Base-by-base conservation (phyloP, 495 filamentous ascomycete genomes). In the Penicillium canariense region DNA sequence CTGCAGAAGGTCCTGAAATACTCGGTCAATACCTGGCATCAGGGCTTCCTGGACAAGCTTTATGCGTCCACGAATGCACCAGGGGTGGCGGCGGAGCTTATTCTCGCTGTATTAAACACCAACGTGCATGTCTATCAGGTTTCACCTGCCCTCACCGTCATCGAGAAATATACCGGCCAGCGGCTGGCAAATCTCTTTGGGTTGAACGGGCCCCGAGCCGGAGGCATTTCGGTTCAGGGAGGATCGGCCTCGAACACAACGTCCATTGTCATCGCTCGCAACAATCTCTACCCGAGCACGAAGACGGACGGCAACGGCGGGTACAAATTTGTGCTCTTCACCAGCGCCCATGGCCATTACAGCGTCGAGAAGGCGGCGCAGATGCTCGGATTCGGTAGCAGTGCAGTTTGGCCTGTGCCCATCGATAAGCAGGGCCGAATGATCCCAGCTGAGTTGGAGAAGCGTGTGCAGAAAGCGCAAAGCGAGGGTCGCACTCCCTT, bases 11-110 rank as follows among this genome's bases (percentile, higher is more conserved):
- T 95, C 28, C 76, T 96, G 48, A 77, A 81, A 48, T 89, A 94
- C 74, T 88, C 84, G 44, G 93, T 96, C 61, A 97, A 97, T 70
- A 97, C 93, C 28, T 97, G 93, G 92, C 87, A 93, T 68, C 90
- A 92, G 64, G 94, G 92, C 7, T 96, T 98, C 72, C 70, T 97
- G 67, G 90, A 96, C 70, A 96, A 96, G 75, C 75, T 96, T 28
- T 97, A 96, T 69, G 86, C 87, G 18, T 86, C 83, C 46, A 94
- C 89, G 23, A 91, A 94, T 70, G 85, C 91, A 14, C 88, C 90
- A 18, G 92, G 92, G 14, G 77, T 96, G 0, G 81, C 84, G 15
- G 87, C 90, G 3, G 92, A 98, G 60, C 79, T 96, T 15, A 78
- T 96, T 30, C 84, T 96, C 17, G 81, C 87, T 0, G 80, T 85